Base-by-base conservation (phyloP, 1,139 yeast species). In the Nakaseomyces bracarensis region DNA sequence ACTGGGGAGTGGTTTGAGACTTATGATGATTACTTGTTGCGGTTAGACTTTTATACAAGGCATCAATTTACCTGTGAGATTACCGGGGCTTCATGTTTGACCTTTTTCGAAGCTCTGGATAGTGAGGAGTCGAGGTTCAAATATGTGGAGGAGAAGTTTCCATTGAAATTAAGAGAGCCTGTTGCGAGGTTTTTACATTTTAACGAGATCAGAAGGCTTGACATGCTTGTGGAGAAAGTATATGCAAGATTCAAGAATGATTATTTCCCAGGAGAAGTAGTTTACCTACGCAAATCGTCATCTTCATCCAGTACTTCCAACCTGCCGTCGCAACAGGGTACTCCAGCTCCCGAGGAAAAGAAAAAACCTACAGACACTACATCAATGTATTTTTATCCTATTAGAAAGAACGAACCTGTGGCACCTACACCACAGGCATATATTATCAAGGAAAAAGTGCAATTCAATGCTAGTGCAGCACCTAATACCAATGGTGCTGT, bases 41-140 rank as follows among this genome's bases (percentile, higher is more conserved):
- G 89, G 43, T 64, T 82, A 67, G 87, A 82, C 60, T 82, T 79
- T 61, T 83, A 82, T 61, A 73, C 72, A 49, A 74, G 78, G 46
- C 77, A 78, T 50, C 82, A 85, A 60, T 91, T 91, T 65, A 94
- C 87, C 5, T 91, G 97, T 66, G 98, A 91, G 66, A 82, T 91
- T 43, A 86, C 96, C 0, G 98, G 98, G 20, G 86, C 87, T 55
- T 82, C 96, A 15, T 82, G 95, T 55, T 70, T 89, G 45, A 85
- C 96, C 0, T 91, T 77, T 60, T 87, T 87, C 60, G 94, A 91
- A 57, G 98, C 98, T 0, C 69, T 76, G 39, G 77, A 79, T 46
- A 79, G 85, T 51, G 98, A 91, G 65, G 72, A 70, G 48, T 64
- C 63, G 40, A 91, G 82, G 60, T 75, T 81, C 55, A 68, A 69